Conservation (phyloP, 2,329 filamentous ascomycete genomes). For the Ceratocystis albifundus region DNA sequence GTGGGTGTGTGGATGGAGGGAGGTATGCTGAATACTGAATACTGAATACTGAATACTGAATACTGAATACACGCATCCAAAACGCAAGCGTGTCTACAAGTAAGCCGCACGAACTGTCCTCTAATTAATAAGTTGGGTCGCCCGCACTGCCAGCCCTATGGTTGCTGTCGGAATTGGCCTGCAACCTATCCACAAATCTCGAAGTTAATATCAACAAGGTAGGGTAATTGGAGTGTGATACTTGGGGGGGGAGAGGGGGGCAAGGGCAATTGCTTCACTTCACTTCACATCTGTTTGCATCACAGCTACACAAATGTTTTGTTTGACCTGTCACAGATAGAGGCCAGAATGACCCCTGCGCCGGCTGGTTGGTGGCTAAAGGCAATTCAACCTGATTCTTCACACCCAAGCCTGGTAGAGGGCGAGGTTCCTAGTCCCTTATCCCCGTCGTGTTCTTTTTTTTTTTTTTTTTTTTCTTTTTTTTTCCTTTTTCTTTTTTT, state of each 20-base stretch:
- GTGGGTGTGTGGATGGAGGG: neutral
- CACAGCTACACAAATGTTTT: neutral
- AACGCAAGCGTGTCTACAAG: neutral
- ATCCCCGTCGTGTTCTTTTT: too few relatives aligned
- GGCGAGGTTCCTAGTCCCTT: too few relatives aligned
- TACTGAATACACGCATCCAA: neutral
- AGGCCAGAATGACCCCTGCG: too few relatives aligned
- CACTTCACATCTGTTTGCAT: neutral
- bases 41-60: neutral
- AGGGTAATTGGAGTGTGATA: neutral
- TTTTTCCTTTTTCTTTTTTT: too few relatives aligned
- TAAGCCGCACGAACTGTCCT: neutral
- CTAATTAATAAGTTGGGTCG: neutral
- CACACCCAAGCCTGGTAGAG: too few relatives aligned
- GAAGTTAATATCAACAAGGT: neutral
- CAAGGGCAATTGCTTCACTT: neutral
- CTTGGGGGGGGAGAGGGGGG: too few relatives aligned
- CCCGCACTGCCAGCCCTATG: neutral
- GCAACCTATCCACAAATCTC: neutral
- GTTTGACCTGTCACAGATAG: neutral
- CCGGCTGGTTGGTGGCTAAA: too few relatives aligned
- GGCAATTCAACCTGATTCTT: too few relatives aligned
- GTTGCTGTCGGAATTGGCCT: neutral
- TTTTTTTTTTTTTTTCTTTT: too few relatives aligned
- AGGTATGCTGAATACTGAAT: neutral